Base-by-base conservation (phyloP, 305 asterid species). In the Solanum aculeatissimum region DNA sequence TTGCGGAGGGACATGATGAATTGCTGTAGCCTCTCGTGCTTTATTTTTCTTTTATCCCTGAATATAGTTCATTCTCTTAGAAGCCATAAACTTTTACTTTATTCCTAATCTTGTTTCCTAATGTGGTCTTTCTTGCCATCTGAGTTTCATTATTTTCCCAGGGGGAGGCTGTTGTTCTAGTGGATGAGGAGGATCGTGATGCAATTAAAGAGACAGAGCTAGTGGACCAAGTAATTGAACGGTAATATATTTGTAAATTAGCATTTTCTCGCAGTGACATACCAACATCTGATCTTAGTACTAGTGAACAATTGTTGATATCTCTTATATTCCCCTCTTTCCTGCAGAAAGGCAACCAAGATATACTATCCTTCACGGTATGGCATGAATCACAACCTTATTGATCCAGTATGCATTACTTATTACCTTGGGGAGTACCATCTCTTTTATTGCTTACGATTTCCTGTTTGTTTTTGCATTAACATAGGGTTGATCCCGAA, bases 361-460 rank as follows among this genome's bases (percentile, higher is more conserved):
- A 89, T 97, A 86, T 94, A 88, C 90, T 97, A 92, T 91, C 98
- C 99, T 68, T 94, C 98, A n/a, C 93, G 99, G 99, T 97, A 91
- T 84, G 83, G 82, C 63, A 82, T 65, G 77, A 49, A 25, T 75
- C 27, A 47, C 19, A 4, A 78, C 11, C 53, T 70, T n/a, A 35
- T 47, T 32, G 32, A 81, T 69, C 68, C 53, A 42, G 1, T 85
- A n/a, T 38, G 32, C 66, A 14, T 58, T 58, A 51, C 66, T 29
- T 47, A 47, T 85, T 19, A 66, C 51, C 43, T 40, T 60, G 85
- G 55, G 29, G 58, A 11, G 79, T 15, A 54, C 47, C 16, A 35
- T 38, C 6, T 18, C 21, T 71, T 85, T 79, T 58, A 45, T 55
- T 66, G 35, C 79, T 47, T 23, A 43, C 47, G 2, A 9, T 66